phyloP scores from a whole-genome alignment of 1,139 yeast species.

The Yamadazyma conglobata region DNA sequence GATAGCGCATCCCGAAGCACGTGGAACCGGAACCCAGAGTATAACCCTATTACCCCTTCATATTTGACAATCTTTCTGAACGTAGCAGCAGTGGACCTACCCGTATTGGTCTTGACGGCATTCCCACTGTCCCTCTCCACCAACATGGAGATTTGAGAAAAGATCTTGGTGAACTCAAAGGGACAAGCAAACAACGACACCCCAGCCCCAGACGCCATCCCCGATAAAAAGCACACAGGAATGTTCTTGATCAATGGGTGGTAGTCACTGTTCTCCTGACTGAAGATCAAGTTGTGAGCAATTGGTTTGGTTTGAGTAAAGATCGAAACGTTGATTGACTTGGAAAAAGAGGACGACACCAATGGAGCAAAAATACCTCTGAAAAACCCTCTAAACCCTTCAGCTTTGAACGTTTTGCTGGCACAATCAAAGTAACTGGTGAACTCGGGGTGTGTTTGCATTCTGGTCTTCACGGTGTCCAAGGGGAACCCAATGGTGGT shows the following conservation, averaged over 20 bases:
- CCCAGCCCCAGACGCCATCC: constrained; percentile 62
- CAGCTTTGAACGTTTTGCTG: constrained; percentile 50
- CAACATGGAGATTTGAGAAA: constrained; percentile 65
- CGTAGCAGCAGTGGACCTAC: constrained; percentile 16
- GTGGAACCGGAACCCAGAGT: constrained; percentile 72
- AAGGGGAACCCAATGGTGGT: constrained; percentile 79
- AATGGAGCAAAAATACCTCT: constrained; percentile 76
- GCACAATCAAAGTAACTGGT: constrained; percentile 59
- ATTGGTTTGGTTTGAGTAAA: constrained; percentile 58
- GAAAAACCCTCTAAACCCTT: constrained; percentile 70
- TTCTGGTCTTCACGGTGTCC: constrained; percentile 79
- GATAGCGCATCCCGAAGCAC: constrained; percentile 65
- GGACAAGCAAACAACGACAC: constrained; percentile 76
- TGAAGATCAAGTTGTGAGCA: constrained; percentile 31
- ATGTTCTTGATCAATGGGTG: constrained; percentile 49
- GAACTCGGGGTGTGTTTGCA: constrained; percentile 71
- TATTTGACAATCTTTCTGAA: constrained; percentile 52
- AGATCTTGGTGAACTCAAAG: constrained; percentile 78
- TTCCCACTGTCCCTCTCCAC: constrained; percentile 25
- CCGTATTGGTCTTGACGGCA: constrained; percentile 19
- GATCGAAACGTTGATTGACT: constrained; percentile 64
- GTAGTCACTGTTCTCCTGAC: constrained; percentile 9
- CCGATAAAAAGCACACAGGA: constrained; percentile 68
- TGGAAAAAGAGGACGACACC: constrained; percentile 60
- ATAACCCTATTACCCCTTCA: constrained; percentile 63